Conservation (phyloP, 2,329 filamentous ascomycete species). For the Apiospora marii region DNA sequence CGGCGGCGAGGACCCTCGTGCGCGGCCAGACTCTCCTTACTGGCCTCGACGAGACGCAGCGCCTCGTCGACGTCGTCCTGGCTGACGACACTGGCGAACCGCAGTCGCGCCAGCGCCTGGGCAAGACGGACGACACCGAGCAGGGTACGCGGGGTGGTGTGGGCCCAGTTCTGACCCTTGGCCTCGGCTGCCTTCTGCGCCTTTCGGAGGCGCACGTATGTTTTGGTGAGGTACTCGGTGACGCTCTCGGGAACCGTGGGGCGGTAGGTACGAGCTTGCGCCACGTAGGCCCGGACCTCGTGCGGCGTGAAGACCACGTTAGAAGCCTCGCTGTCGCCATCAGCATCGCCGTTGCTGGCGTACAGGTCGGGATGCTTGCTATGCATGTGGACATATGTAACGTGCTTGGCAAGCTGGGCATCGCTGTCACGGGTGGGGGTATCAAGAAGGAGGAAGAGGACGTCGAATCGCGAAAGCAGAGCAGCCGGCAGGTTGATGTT, state of each 20-base stretch:
- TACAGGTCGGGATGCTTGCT: conserved; percentile 85
- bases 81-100: conserved; percentile 85
- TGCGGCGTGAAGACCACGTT: conserved; percentile 85
- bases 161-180: conserved; percentile 89
- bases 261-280: conserved; percentile 87
- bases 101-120: conserved; percentile 89
- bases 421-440: conserved; percentile 89
- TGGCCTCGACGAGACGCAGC: conserved; percentile 87
- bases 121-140: conserved; percentile 92
- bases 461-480: conserved; percentile 93
- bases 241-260: conserved; percentile 85
- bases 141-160: conserved; percentile 92
- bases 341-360: conserved; percentile 47
- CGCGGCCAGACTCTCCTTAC: conserved; percentile 86
- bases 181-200: conserved; percentile 91
- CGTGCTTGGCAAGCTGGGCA: conserved; percentile 93
- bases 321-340: conserved; percentile 41
- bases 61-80: conserved; percentile 97
- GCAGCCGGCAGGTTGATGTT: conserved; percentile 99
- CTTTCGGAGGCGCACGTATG: conserved; percentile 93
- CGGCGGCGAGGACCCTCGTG: conserved; percentile 66
- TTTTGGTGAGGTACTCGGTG: conserved; percentile 96
- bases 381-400: conserved; percentile 97
- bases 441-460: conserved; percentile 96
- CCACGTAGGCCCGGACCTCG: conserved; percentile 96